Base-by-base conservation (phyloP, 1,284 basidiomycete species). In the Ustilago crameri region DNA sequence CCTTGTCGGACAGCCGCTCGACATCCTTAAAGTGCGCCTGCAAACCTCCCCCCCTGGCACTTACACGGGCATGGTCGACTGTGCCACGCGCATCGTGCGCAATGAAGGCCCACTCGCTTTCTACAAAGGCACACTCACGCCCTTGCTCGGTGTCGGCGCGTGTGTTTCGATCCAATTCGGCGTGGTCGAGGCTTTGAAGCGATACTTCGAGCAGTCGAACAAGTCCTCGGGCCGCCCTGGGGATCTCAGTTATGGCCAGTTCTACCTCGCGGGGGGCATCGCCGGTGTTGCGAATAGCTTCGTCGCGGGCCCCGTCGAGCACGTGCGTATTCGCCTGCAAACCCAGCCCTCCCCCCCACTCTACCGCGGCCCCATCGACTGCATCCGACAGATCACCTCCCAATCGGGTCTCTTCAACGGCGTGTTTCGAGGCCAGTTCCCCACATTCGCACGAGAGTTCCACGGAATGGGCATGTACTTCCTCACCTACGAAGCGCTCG, bases 121-220 rank as follows among this genome's bases (percentile, higher is more conserved):
- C 85, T 98, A 97, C 88, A 97, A 97, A 93, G 95, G 95, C 45
- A 97, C 95, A 0, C 85, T 95, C 38, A 93, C 93, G 7, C 95
- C 95, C 9, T 86, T 98, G 18, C 86, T 98, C 23, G 95, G 95
- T 38, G 96, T 98, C 65, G 95, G 95, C 73, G 87, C 91, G 40
- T 95, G 95, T 82, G 95, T 98, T 2, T 95, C 93, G 10, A 95
- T 98, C 80, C 95, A 98, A 83, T 98, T 98, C 81, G 95, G 90
- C 53, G 93, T 90, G 23, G 87, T 98, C 57, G 94, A 96, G 84
- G 91, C 89, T 72, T 87, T 90, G 42, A 98, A 98, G 84, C 89
- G 95, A n/a, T 86, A 87, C 67, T 95, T 97, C 77, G 87, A 88
- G 3, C 26, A 30, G 0, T 46, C 43, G 40, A 38, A 61, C 51